These are phyloP conservation scores for Plenodomus biglobosus DNA, from an alignment of 2,329 filamentous ascomycete species.

Conservation along the genomic window DNA sequence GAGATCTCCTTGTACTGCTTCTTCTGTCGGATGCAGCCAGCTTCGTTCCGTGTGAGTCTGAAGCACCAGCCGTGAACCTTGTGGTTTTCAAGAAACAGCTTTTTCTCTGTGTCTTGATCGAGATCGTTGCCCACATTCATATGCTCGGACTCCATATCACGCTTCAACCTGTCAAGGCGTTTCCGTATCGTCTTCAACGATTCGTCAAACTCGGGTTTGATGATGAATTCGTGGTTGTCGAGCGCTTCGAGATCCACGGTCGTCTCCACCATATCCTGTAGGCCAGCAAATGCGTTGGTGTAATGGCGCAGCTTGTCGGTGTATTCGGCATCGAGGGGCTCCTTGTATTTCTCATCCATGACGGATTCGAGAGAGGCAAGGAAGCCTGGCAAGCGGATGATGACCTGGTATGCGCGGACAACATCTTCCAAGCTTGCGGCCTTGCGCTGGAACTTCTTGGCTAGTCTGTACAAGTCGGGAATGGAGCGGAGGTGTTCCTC, in stretches of 20 bases:
- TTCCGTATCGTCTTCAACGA: conserved; percentile 82
- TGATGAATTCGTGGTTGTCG: conserved; percentile 97
- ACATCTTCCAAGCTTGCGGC: conserved; percentile 94
- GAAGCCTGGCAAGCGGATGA: conserved; percentile 88
- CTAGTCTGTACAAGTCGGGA: conserved; percentile 88
- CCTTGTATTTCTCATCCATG: conserved; percentile 92
- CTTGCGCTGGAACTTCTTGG: conserved; percentile 92
- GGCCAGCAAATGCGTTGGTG: conserved; percentile 75
- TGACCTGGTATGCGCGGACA: conserved; percentile 89
- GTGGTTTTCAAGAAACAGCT: conserved; percentile 96
- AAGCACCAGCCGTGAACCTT: conserved; percentile 96
- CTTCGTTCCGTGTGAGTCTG: conserved; percentile 85
- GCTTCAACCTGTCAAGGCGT: conserved; percentile 81
- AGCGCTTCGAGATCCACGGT: conserved; percentile 94
- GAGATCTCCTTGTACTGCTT: conserved; percentile 89
- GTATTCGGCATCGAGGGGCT: conserved; percentile 83
- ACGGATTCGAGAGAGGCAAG: conserved; percentile 85
- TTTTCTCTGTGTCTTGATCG: conserved; percentile 93
- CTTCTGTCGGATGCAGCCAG: conserved; percentile 90
- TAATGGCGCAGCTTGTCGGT: conserved; percentile 76
- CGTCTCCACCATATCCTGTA: conserved; percentile 98
- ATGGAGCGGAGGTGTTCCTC: conserved; percentile 92
- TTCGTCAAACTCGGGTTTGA: conserved; percentile 97
- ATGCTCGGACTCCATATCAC: conserved; percentile 84
- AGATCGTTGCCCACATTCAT: conserved; percentile 75